Conservation (phyloP, 148 eudicot species). For the Polygonum maritimum region DNA sequence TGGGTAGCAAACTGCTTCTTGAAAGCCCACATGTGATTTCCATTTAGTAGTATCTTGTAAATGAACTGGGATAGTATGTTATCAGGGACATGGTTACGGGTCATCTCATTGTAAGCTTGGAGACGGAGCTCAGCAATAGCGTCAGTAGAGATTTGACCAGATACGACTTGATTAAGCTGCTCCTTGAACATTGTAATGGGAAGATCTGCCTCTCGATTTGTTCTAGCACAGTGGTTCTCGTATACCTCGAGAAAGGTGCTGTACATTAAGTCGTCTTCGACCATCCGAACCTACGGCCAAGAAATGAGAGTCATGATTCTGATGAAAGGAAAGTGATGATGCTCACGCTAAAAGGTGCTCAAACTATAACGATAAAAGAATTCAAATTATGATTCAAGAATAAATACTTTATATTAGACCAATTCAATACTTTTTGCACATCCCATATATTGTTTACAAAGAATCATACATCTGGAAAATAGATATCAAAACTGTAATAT, state of each 20-base stretch:
- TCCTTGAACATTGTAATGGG: slow-evolving; percentile 90
- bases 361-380: background rate
- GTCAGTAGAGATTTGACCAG: slow-evolving; percentile 79
- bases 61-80: slow-evolving; percentile 85
- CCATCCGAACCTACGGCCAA: slow-evolving; percentile 76
- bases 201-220: slow-evolving; percentile 81
- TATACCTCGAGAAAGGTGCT: slow-evolving; percentile 97
- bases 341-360: background rate
- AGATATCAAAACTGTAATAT: background rate
- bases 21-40: slow-evolving; percentile 97
- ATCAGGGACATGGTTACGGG: slow-evolving; percentile 56
- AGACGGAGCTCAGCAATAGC: slow-evolving; percentile 90
- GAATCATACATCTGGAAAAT: background rate
- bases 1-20: slow-evolving; percentile 96
- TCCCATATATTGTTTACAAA: background rate
- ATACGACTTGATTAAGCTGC: slow-evolving; percentile 91
- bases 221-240: slow-evolving; percentile 97
- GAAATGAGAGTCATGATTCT: background rate
- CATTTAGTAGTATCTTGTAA: slow-evolving; percentile 82
- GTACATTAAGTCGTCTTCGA: slow-evolving; percentile 96
- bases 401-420: background rate
- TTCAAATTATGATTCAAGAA: background rate
- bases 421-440: background rate
- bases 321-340: background rate
- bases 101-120: slow-evolving; percentile 79